Percentiles rank a stretch among this genome's conserved stretches.
Conservation (phyloP, 1,139 yeast genomes). For the Eremothecium sinecaudum region DNA sequence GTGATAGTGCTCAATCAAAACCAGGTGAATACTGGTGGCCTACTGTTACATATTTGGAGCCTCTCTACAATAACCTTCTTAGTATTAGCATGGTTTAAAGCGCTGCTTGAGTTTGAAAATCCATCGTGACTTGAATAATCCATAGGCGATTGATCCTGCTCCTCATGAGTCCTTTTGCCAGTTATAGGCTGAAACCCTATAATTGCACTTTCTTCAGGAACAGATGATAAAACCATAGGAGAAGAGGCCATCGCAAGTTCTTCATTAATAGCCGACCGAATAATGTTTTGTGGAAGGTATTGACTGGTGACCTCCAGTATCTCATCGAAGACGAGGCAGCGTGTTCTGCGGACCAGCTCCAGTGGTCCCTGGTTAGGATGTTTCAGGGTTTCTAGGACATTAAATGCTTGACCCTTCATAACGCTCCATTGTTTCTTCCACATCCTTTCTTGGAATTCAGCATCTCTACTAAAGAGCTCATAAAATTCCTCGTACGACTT, state of each 20-base stretch:
- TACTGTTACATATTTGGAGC: constrained; percentile 45
- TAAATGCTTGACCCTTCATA: constrained; percentile 70
- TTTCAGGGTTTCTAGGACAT: constrained; percentile 58
- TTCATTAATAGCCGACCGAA: constrained; percentile 33
- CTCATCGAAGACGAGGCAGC: constrained; percentile 54
- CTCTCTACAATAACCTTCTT: constrained; percentile 53
- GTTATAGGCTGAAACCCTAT: constrained; percentile 1
- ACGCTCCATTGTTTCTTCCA: constrained; percentile 65
- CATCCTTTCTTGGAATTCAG: constrained; percentile 56
- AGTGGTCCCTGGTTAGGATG: constrained; percentile 54
- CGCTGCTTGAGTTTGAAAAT: neutral
- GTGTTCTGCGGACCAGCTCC: constrained; percentile 52
- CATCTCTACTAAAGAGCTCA: constrained; percentile 44
- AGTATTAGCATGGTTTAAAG: constrained; percentile 11
- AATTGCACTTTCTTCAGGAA: constrained; percentile 7
- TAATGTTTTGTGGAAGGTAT: constrained; percentile 30
- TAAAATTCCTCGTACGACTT: constrained; percentile 42
- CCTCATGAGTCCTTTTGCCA: constrained; percentile 6
- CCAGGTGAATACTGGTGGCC: constrained; percentile 65
- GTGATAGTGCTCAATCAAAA: too few species aligned
- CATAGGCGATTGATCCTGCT: constrained; percentile 1
- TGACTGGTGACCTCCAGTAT: constrained; percentile 47
- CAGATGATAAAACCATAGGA: constrained; percentile 14
- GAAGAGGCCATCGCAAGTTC: constrained; percentile 18
- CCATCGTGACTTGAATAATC: neutral